Conservation (phyloP, 1,139 yeast genomes). For the Kurtzmaniella natalensis region DNA sequence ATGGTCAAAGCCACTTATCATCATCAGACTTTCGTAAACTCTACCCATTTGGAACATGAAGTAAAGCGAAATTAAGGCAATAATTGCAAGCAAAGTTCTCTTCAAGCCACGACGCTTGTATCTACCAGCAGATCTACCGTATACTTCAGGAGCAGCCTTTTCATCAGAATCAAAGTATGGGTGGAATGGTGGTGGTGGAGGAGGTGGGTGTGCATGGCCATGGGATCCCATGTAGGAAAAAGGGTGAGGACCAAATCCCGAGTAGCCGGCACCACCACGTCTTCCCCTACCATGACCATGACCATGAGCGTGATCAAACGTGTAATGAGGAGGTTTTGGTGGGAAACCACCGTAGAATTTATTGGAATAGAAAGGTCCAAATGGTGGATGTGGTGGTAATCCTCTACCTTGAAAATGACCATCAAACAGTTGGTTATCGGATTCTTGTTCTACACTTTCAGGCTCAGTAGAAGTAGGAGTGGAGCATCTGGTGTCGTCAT, state of each 20-base stretch:
- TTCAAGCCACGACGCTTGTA: background rate
- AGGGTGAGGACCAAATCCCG: conserved; percentile 4
- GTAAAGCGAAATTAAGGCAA: background rate
- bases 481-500: too few species aligned
- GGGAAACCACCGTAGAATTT: too few species aligned
- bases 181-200: conserved; percentile 3
- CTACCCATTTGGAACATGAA: conserved; percentile 3
- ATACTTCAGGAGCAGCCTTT: conserved; percentile 1
- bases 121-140: background rate
- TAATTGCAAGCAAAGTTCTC: background rate
- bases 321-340: background rate
- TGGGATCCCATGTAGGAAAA: too few species aligned
- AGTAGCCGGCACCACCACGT: background rate
- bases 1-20: background rate
- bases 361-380: too few species aligned
- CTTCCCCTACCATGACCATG: background rate
- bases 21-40: conserved; percentile 2
- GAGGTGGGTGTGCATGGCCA: conserved; percentile 2
- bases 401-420: too few species aligned
- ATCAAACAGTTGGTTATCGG: too few species aligned
- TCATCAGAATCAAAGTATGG: background rate
- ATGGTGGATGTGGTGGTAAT: background rate
- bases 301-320: background rate
- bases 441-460: too few species aligned
- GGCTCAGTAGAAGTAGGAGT: too few species aligned